A percentile compares a stretch with the other conserved stretches of the same genome.
Conservation (phyloP, 331 rosid genomes). For the Saraca asoca region DNA sequence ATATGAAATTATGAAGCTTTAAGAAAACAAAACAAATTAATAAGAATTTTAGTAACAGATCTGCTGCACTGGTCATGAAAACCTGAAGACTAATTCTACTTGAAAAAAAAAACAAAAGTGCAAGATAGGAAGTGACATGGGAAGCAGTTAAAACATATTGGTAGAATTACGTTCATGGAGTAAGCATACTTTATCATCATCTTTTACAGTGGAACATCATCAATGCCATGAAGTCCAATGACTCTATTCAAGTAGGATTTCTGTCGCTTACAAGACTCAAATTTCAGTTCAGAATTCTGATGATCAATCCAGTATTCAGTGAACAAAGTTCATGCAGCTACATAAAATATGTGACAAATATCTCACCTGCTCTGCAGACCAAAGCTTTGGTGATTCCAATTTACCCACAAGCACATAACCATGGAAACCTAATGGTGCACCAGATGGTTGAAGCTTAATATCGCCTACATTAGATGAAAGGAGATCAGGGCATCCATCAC, state of each 20-base stretch:
- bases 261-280: slow-evolving; percentile 1
- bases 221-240: not conserved
- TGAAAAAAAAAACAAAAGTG: slow-evolving; percentile 14
- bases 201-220: slow-evolving; percentile 10
- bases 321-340: slow-evolving; percentile 12
- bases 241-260: not conserved
- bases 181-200: slow-evolving; percentile 1
- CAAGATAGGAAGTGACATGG: slow-evolving; percentile 6
- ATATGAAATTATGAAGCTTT: not conserved
- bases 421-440: slow-evolving; percentile 55
- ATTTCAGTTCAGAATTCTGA: not conserved
- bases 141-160: slow-evolving; percentile 21
- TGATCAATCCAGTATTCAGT: slow-evolving; percentile 13
- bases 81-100: not conserved
- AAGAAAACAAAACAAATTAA: slow-evolving; percentile 15
- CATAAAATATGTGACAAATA: slow-evolving; percentile 21
- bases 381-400: slow-evolving; percentile 70
- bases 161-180: not conserved
- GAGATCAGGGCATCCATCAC: slow-evolving; percentile 58
- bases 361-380: slow-evolving; percentile 96
- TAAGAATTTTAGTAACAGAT: not conserved
- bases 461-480: slow-evolving; percentile 61
- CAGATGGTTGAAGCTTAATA: slow-evolving; percentile 55
- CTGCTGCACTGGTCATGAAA: slow-evolving; percentile 13
- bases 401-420: slow-evolving; percentile 73